Conservation (phyloP, 192 early-diverging fungal genomes). For the Coemansia sp. region DNA sequence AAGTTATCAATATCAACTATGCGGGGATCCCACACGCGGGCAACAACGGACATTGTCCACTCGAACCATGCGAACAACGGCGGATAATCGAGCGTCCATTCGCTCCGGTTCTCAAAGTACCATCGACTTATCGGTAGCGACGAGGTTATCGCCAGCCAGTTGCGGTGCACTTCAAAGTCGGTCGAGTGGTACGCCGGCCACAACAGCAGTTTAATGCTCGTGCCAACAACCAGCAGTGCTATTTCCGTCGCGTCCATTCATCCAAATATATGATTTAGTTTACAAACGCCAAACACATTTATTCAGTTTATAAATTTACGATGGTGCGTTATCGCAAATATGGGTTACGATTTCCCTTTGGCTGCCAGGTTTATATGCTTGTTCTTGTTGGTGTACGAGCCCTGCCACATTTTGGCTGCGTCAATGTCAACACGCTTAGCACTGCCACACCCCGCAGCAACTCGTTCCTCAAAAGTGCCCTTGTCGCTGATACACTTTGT, state of each 20-base stretch:
- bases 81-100: conserved; percentile 97
- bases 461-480: neutral
- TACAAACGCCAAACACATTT: no score
- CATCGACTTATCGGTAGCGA: conserved; percentile 76
- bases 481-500: neutral
- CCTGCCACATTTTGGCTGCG: neutral
- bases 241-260: conserved; percentile 25
- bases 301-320: no score
- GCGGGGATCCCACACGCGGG: conserved; percentile 61
- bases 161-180: conserved; percentile 98
- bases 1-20: conserved; percentile 77
- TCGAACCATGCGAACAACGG: conserved; percentile 99
- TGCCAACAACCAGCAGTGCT: conserved; percentile 33
- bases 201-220: conserved; percentile 63
- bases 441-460: neutral
- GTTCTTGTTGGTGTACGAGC: neutral
- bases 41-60: conserved; percentile 62
- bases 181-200: conserved; percentile 85
- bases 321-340: no score
- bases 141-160: conserved; percentile 94
- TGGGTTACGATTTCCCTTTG: no score
- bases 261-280: neutral
- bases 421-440: neutral
- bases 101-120: conserved; percentile 84
- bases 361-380: neutral